Evolutionary conservation across 2,329 filamentous ascomycete species (phyloP).

Genomic region (Hymenoscyphus infarciens): DNA sequence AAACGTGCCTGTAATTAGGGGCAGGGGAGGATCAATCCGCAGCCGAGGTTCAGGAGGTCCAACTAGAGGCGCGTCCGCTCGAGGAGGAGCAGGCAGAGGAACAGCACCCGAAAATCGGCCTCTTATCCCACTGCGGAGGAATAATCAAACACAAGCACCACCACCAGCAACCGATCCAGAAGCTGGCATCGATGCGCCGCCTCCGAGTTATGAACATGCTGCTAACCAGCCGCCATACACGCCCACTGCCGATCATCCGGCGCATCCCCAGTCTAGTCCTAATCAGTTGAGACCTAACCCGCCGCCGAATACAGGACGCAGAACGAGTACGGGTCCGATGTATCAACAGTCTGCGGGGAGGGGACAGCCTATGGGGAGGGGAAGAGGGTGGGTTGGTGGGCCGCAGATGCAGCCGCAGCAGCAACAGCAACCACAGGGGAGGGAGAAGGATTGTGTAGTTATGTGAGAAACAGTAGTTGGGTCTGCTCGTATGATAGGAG

Average conservation of each 20-base stretch:
- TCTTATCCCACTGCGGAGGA: conserved; percentile 42
- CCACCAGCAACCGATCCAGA: conserved; percentile 28
- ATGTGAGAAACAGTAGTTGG: too few relatives aligned
- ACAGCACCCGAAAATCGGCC: conserved; percentile 38
- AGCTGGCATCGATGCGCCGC: conserved; percentile 50
- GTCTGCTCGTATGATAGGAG: too few relatives aligned
- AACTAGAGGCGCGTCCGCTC: background rate
- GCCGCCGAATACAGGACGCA: conserved; percentile 11
- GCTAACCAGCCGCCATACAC: conserved; percentile 53
- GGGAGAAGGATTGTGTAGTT: conserved; percentile 29
- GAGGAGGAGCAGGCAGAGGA: conserved; percentile 7
- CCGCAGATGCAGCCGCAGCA: background rate
- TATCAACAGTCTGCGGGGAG: conserved; percentile 7
- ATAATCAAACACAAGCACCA: conserved; percentile 21
- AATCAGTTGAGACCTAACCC: background rate
- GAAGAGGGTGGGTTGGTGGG: background rate
- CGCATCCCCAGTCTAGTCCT: conserved; percentile 34
- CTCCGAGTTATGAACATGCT: conserved; percentile 64
- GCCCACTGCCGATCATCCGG: conserved; percentile 45
- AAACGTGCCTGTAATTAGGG: conserved; percentile 30
- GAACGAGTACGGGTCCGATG: conserved; percentile 25
- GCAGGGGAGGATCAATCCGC: conserved; percentile 24
- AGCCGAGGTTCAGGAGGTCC: background rate
- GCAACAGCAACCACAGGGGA: conserved; percentile 5
- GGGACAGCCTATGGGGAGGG: background rate